Base-by-base conservation (phyloP, 306 rosid species). In the Canavalia ensiformis region DNA sequence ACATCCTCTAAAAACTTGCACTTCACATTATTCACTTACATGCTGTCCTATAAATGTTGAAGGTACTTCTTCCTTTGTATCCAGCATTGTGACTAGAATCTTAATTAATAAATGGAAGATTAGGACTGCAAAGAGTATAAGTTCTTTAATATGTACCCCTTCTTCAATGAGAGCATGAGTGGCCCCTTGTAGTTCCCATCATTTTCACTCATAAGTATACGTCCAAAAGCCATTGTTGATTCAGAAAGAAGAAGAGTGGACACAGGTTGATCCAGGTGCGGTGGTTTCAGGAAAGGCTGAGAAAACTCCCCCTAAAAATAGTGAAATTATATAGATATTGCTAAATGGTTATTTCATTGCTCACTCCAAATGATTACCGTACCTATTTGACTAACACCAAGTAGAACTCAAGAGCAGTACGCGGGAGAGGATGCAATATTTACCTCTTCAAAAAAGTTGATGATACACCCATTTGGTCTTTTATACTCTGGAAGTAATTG, bases 171-270 rank as follows among this genome's bases (percentile, higher is more conserved):
- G 81, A 96, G 94, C 91, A 81, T 90, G 82, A 96, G 97, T 37
- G 97, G 97, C 65, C 99, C 99, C 87, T 90, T 94, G 87, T 94
- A 96, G 90, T 92, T 94, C 67, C 99, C 99, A 55, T 96, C 97
- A 71, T 84, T 92, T 80, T 96, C 97, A 56, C 97, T 86, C 72
- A 84, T 79, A 80, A 96, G 97, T 75, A 88, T 88, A 25, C 98
- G 98, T 66, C 99, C 99, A 75, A 83, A 90, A 80, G 97, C 98
- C 98, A 96, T 94, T 6, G 93, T 85, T 85, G 98, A 92, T 88
- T 93, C 98, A 57, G 93, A 89, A 12, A 96, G 97, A 56, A 94
- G 87, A 84, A 96, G 89, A 80, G 97, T 94, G 75, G 97, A 89
- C 74, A 96, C 83, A 31, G 99, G 99, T 81, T 96, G 99, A 47